Evolutionary conservation across 1,284 basidiomycete genomes (phyloP).

Genomic region (Ganoderma multipileum): DNA sequence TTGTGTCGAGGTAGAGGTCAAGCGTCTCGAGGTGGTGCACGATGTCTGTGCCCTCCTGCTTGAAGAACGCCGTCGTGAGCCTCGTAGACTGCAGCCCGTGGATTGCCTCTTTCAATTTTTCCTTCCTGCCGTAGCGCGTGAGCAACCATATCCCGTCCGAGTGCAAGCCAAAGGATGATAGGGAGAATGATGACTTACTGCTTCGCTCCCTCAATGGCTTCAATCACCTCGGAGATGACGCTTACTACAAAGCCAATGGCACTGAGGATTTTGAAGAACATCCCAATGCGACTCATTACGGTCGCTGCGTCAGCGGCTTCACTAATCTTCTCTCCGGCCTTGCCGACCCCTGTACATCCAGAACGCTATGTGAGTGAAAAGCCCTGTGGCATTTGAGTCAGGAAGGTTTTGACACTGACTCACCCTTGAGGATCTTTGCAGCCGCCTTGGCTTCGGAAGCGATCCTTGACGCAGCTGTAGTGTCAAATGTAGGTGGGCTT

Average conservation of each 20-base stretch:
- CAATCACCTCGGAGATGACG: background rate
- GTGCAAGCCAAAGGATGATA: too few relatives aligned
- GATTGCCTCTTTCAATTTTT: background rate
- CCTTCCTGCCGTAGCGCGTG: background rate
- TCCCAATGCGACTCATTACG: background rate
- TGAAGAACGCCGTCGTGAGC: background rate
- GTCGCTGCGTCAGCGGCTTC: background rate
- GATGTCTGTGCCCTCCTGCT: background rate
- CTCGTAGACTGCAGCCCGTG: background rate
- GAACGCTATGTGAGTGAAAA: background rate
- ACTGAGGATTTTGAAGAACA: background rate
- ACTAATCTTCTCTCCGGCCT: background rate
- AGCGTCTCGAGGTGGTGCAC: background rate
- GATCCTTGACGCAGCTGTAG: background rate
- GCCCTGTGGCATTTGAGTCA: too few relatives aligned
- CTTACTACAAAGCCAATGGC: background rate
- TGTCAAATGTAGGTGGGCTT: background rate
- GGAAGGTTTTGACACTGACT: background rate
- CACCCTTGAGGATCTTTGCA: background rate
- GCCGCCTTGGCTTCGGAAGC: background rate
- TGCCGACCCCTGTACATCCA: background rate
- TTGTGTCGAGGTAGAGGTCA: background rate
- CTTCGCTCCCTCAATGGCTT: background rate
- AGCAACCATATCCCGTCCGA: too few relatives aligned
- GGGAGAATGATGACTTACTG: background rate